Conservation (phyloP, 768 basidiomycete genomes). For the Hypsizygus marmoreus region DNA sequence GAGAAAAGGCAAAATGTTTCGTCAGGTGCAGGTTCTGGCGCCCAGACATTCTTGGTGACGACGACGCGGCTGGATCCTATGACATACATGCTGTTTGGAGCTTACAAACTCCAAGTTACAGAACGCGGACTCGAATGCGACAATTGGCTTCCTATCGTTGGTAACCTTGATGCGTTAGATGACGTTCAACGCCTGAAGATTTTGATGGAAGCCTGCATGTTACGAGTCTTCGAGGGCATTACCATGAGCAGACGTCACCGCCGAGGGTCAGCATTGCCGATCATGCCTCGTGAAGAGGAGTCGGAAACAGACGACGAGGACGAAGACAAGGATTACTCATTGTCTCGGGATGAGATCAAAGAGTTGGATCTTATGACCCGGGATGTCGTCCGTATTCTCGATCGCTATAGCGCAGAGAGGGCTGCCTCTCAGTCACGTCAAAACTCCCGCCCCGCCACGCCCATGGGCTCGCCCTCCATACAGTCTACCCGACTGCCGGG, state of each 20-base stretch:
- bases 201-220: conserved; percentile 80
- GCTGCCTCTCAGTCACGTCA: conserved; percentile 54
- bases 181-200: conserved; percentile 81
- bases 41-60: conserved; percentile 72
- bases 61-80: conserved; percentile 88
- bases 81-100: conserved; percentile 90
- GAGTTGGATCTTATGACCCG: conserved; percentile 77
- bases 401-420: conserved; percentile 70
- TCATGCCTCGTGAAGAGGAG: conserved; percentile 47
- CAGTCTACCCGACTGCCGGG: conserved; percentile 36
- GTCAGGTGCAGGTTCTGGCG: conserved; percentile 36
- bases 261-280: conserved; percentile 28
- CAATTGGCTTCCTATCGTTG: conserved; percentile 85
- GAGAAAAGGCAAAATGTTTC: conserved; percentile 85
- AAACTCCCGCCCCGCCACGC: conserved; percentile 70
- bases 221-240: conserved; percentile 90
- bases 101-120: conserved; percentile 70
- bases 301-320: conserved; percentile 65
- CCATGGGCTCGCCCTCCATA: conserved; percentile 53
- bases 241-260: conserved; percentile 43
- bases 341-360: conserved; percentile 68
- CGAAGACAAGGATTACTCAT: conserved; percentile 48
- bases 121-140: conserved; percentile 83
- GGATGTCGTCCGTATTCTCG: conserved; percentile 73
- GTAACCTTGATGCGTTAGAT: conserved; percentile 72